Conservation (phyloP, 2,329 filamentous ascomycete genomes). For the Phaeosphaeriaceae sp. region DNA sequence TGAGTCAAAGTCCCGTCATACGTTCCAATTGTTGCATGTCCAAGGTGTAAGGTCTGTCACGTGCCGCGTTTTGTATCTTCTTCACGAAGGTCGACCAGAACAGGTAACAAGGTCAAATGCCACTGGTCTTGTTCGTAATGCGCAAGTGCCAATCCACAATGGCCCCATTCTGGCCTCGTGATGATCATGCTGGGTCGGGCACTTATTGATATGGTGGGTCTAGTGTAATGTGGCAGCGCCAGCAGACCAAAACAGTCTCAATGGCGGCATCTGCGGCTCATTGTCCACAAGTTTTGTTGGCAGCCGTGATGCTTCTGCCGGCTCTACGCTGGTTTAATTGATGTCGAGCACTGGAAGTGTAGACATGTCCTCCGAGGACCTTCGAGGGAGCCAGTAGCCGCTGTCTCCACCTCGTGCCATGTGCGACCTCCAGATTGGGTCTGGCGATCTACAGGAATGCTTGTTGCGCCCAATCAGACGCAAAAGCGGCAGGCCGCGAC, state of each 20-base stretch:
- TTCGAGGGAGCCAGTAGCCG: background rate
- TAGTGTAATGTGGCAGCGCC: background rate
- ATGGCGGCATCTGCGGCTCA: background rate
- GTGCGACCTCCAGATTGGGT: background rate
- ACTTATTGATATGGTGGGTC: background rate
- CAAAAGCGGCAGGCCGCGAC: constrained; percentile 11
- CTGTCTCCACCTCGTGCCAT: background rate
- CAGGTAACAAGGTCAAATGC: background rate
- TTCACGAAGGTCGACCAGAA: too few species aligned
- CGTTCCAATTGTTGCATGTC: background rate
- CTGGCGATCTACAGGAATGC: constrained; percentile 9
- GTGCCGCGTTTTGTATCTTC: background rate
- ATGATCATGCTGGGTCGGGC: background rate
- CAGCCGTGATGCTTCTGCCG: background rate
- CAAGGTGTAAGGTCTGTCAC: background rate
- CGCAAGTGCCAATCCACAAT: background rate
- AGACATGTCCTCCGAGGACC: background rate
- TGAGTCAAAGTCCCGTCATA: background rate
- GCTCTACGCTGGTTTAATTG: background rate
- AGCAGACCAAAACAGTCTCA: background rate
- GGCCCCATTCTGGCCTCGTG: background rate
- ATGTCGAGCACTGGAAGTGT: background rate
- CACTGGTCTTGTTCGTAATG: background rate
- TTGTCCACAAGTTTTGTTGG: background rate
- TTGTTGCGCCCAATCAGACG: constrained; percentile 30